These are phyloP conservation scores for Calocybe indica DNA, from an alignment of 768 basidiomycete species.

Conservation along the genomic window DNA sequence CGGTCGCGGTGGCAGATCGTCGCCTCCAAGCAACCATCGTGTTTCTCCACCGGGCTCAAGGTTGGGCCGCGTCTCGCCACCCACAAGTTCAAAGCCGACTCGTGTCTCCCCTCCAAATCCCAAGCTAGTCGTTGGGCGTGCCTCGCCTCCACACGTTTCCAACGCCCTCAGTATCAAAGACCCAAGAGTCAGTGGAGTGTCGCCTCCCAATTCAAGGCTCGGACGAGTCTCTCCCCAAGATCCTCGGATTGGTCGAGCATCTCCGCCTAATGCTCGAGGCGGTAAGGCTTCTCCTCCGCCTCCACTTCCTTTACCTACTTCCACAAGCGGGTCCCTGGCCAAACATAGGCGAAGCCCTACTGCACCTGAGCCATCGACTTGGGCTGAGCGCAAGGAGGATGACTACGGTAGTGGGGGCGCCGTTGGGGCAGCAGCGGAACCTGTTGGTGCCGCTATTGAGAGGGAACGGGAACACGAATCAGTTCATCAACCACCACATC, in stretches of 20 bases:
- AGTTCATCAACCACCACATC: conserved; percentile 21
- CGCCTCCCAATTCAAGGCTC: conserved; percentile 11
- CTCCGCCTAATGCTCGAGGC: conserved; percentile 14
- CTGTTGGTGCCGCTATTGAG: conserved; percentile 24
- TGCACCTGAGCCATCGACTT: neutral
- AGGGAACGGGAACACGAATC: conserved; percentile 28
- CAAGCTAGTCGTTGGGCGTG: too few species aligned
- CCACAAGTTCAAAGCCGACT: conserved; percentile 1
- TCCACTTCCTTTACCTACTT: conserved; percentile 22
- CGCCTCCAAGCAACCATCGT: conserved; percentile 9
- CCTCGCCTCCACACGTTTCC: too few species aligned
- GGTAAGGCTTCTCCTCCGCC: conserved; percentile 26
- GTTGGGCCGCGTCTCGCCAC: conserved; percentile 12
- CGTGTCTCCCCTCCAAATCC: conserved; percentile 11
- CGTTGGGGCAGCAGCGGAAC: too few species aligned
- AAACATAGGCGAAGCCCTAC: neutral
- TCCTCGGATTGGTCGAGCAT: conserved; percentile 13
- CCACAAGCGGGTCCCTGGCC: neutral
- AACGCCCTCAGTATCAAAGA: too few species aligned
- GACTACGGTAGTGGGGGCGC: conserved; percentile 11
- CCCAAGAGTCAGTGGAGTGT: conserved; percentile 1
- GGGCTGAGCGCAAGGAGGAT: conserved; percentile 19
- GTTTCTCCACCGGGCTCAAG: conserved; percentile 10
- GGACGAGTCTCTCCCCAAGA: conserved; percentile 16
- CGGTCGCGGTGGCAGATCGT: conserved; percentile 24